phyloP scores from a whole-genome alignment of 2,329 filamentous ascomycete genomes.

The Fusarium sublunatum region DNA sequence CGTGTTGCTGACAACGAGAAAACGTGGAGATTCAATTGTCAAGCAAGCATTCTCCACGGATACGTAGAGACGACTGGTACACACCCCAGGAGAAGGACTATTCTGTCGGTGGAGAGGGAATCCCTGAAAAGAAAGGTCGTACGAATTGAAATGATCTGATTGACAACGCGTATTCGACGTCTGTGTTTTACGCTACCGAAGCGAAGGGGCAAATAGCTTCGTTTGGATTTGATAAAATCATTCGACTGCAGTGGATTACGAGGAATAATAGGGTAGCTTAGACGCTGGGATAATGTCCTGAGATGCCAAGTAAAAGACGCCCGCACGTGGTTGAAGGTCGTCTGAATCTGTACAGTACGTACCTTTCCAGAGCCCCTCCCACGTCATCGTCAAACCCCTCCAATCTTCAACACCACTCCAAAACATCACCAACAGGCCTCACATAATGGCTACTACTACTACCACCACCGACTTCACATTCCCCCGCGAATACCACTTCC shows the following conservation, averaged over 20 bases:
- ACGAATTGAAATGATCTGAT: slow-evolving; percentile 27
- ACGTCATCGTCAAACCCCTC: slow-evolving; percentile 35
- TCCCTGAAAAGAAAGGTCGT: slow-evolving; percentile 1
- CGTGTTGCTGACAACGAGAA: neutral
- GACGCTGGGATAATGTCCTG: too few species aligned
- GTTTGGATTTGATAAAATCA: neutral
- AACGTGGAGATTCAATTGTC: slow-evolving; percentile 10
- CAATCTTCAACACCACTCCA: slow-evolving; percentile 20
- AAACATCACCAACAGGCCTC: slow-evolving; percentile 21
- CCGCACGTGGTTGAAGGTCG: slow-evolving; percentile 24
- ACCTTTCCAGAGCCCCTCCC: slow-evolving; percentile 21
- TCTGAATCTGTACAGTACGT: neutral
- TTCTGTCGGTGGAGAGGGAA: slow-evolving; percentile 6
- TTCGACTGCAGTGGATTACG: neutral
- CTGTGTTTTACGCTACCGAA: neutral
- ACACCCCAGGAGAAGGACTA: neutral
- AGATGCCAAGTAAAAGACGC: too few species aligned
- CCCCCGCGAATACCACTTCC: slow-evolving; percentile 77
- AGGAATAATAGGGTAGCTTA: neutral
- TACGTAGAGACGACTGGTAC: neutral
- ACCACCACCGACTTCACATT: slow-evolving; percentile 59
- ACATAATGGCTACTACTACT: slow-evolving; percentile 22
- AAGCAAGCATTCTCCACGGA: slow-evolving; percentile 19
- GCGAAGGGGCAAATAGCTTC: neutral
- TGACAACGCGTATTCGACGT: slow-evolving; percentile 8